Evolutionary conservation across 257 asterid species (phyloP).

Genomic region (Catharanthus roseus): DNA sequence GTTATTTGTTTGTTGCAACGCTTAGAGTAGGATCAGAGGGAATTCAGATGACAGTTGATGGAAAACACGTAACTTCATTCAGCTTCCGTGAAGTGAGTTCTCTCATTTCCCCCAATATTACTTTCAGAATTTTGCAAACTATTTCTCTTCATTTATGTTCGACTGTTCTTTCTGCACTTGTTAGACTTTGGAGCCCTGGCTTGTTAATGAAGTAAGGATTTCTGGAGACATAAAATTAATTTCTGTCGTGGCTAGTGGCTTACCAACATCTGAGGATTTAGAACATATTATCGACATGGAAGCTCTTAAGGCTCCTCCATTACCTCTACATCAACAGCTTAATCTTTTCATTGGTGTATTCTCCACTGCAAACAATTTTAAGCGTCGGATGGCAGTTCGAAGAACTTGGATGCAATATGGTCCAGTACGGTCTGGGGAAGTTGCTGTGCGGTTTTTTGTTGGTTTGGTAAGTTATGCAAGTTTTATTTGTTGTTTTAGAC

Average conservation of each 20-base stretch:
- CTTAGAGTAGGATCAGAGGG: slow-evolving; percentile 93
- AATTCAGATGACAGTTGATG: slow-evolving; percentile 96
- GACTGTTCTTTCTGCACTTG: slow-evolving; percentile 16
- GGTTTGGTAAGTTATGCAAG: slow-evolving; percentile 65
- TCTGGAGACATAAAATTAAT: slow-evolving; percentile 75
- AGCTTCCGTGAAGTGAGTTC: slow-evolving; percentile 81
- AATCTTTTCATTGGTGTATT: slow-evolving; percentile 81
- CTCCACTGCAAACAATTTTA: slow-evolving; percentile 95
- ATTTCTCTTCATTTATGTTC: slow-evolving; percentile 12
- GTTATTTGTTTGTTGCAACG: slow-evolving; percentile 79
- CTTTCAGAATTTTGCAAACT: background rate
- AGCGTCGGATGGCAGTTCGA: slow-evolving; percentile 96
- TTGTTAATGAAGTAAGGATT: slow-evolving; percentile 77
- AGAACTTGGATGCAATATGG: slow-evolving; percentile 99
- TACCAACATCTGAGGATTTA: slow-evolving; percentile 88
- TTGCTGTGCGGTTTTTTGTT: slow-evolving; percentile 94
- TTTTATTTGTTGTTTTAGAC: background rate
- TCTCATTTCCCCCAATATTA: slow-evolving; percentile 14
- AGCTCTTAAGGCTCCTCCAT: slow-evolving; percentile 61
- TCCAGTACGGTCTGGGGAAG: slow-evolving; percentile 74
- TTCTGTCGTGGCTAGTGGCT: slow-evolving; percentile 87
- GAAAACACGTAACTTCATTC: slow-evolving; percentile 88
- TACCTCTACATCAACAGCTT: slow-evolving; percentile 46
- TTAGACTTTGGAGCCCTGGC: slow-evolving; percentile 97
- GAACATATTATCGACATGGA: slow-evolving; percentile 76